Base-by-base conservation (phyloP, 768 basidiomycete genomes). In the Suillus clintonianus region DNA sequence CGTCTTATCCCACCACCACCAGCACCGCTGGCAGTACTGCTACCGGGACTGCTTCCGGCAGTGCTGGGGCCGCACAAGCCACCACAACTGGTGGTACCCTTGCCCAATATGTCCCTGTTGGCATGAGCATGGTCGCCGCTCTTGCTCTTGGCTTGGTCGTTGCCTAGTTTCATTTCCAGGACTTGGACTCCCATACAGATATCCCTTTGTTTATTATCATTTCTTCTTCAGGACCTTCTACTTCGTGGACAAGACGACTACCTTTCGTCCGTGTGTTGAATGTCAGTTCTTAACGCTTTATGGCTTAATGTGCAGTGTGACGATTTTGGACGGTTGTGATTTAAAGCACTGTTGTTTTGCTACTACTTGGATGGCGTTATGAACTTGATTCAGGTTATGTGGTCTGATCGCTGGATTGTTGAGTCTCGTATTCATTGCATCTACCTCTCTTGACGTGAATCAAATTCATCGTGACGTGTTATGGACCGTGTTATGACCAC, bases 1-100 rank as follows among this genome's bases (percentile, higher is more conserved):
- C 89, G 41, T 9, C 78, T 14, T 90, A 86, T 69, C 86, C 88
- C 11, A 54, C 74, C 4, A 62, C 83, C 22, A 69, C 75, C 22
- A 27, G 17, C 10, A 13, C 73, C 79, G 15, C 72, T 77, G 19
- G 71, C 77, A 24, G 56, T 11, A 67, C 77, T 5, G 68, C 65
- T 32, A 47, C 71, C 5, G 66, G 70, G 13, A 56, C 72, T 37
- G 63, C 72, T 27, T 64, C 73, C 69, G 4, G 39, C 72, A 71
- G 70, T 24, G 43, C 72, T 11, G 59, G 70, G 15, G 67, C 76
- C 8, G 59, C 72, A 39, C 59, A 74, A 9, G 43, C 65, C 1
- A 37, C 61, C 39, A 69, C 62, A 50, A 62, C 56, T 3, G 62
- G 71, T 0, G 72, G 59, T 17, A 63, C 62, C 11, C 11, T 60